A percentile compares a stretch with the other conserved stretches of the same genome.
phyloP scores from a whole-genome alignment of 2,329 filamentous ascomycete genomes.

The Colletotrichum endophyticum region DNA sequence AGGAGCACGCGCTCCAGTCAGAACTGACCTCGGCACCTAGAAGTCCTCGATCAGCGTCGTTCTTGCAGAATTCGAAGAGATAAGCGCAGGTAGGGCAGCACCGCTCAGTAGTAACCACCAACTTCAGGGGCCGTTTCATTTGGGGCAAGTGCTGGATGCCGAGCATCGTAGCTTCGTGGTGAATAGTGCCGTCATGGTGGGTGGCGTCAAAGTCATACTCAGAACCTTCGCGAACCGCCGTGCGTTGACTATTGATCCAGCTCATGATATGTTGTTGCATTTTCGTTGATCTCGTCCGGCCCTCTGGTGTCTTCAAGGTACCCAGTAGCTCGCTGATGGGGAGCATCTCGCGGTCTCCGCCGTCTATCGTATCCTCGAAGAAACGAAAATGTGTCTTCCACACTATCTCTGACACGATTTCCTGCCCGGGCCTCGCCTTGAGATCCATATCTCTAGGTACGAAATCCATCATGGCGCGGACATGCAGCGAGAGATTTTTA shows the following conservation, averaged over 20 bases:
- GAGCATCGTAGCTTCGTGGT: neutral
- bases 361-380: neutral
- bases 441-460: neutral
- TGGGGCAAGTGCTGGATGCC: neutral
- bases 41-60: neutral
- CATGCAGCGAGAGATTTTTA: neutral
- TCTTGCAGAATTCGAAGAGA: neutral
- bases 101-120: neutral
- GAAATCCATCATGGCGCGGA: neutral
- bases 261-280: neutral
- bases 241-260: neutral
- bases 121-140: neutral
- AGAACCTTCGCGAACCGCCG: neutral
- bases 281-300: neutral
- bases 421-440: neutral
- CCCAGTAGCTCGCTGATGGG: neutral
- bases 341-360: neutral
- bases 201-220: neutral
- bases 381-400: neutral
- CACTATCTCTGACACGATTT: neutral
- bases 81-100: neutral
- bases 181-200: neutral
- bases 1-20: neutral
- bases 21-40: neutral
- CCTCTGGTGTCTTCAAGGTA: neutral